phyloP scores from a whole-genome alignment of 345 rosid genomes.

The Arabidopsis suecica region DNA sequence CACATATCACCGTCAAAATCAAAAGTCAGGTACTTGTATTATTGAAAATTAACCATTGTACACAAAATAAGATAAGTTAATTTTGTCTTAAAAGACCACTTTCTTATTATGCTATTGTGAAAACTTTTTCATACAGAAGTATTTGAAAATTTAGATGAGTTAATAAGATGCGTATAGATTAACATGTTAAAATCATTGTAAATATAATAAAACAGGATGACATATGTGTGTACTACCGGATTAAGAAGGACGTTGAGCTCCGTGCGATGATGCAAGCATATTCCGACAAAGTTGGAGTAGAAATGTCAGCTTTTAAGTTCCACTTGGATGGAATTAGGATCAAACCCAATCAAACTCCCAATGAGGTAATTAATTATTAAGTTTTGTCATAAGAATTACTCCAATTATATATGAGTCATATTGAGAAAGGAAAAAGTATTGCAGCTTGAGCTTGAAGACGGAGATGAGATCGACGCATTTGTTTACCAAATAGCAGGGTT shows the following conservation, averaged over 20 bases:
- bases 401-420: background rate
- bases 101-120: background rate
- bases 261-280: constrained; percentile 25
- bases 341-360: constrained; percentile 31
- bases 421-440: background rate
- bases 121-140: background rate
- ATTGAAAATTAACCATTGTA: background rate
- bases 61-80: too few relatives aligned
- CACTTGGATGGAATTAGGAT: constrained; percentile 21
- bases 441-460: constrained; percentile 36
- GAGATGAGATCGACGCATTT: constrained; percentile 32
- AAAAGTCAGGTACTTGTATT: constrained; percentile 11
- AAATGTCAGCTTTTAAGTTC: background rate
- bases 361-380: background rate
- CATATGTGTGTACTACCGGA: constrained; percentile 8
- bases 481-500: background rate
- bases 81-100: background rate
- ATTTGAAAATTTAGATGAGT: background rate
- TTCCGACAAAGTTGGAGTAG: background rate
- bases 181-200: background rate
- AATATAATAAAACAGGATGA: constrained; percentile 11
- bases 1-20: constrained; percentile 29
- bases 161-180: background rate
- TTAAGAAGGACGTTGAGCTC: constrained; percentile 17
- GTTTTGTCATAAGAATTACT: background rate